Evolutionary conservation across 495 filamentous ascomycete species (phyloP).

Genomic region (Annulohypoxylon nitens): DNA sequence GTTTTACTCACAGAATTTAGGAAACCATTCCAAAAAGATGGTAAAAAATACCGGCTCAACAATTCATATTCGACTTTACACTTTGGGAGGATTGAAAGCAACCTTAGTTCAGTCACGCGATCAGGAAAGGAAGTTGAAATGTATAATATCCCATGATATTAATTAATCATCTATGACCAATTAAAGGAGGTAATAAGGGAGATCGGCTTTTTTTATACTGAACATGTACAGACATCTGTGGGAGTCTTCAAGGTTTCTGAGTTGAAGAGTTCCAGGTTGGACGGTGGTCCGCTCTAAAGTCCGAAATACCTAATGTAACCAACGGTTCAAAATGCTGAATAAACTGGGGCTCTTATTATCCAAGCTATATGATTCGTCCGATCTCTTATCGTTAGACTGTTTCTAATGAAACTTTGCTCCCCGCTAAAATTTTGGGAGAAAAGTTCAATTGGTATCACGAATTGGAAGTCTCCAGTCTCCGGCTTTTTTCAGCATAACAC

Average conservation of each 20-base stretch:
- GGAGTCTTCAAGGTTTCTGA: not conserved
- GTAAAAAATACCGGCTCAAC: not conserved
- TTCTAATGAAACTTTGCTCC: constrained; percentile 39
- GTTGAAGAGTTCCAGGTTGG: not conserved
- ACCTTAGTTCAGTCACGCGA: not conserved
- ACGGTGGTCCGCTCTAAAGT: constrained; percentile 17
- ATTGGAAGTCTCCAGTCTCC: constrained; percentile 17
- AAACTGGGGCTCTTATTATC: constrained; percentile 29
- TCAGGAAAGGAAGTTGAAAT: not conserved
- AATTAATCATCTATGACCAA: not conserved
- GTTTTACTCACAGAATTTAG: not conserved
- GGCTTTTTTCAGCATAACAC: constrained; percentile 1
- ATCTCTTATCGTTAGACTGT: constrained; percentile 32
- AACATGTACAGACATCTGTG: not conserved
- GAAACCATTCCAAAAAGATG: not conserved
- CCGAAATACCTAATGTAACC: constrained; percentile 19
- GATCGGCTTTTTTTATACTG: not conserved
- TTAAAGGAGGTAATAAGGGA: not conserved
- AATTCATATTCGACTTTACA: not conserved
- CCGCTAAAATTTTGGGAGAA: constrained; percentile 47
- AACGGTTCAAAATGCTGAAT: constrained; percentile 11
- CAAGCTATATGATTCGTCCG: constrained; percentile 20
- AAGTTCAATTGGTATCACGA: constrained; percentile 42
- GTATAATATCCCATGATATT: not conserved
- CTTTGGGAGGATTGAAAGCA: not conserved